Evolutionary conservation across 495 filamentous ascomycete species (phyloP).

Genomic region (Parmelia sp.): DNA sequence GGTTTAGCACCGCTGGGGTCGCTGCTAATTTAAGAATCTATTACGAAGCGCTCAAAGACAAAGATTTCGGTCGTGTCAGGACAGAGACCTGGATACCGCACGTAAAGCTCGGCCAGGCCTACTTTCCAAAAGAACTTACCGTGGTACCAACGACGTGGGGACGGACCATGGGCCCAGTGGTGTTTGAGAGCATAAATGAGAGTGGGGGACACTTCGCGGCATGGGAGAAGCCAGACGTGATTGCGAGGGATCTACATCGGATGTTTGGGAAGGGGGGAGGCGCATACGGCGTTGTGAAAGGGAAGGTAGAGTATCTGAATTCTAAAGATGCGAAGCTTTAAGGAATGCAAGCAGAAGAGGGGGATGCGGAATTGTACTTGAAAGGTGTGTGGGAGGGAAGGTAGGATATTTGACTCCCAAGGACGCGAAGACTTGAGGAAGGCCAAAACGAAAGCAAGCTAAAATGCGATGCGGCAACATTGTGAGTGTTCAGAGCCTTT

Average conservation of each 20-base stretch:
- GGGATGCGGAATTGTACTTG: too few species aligned
- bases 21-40: conserved; percentile 54
- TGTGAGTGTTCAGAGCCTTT: too few species aligned
- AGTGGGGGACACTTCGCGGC: conserved; percentile 59
- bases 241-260: conserved; percentile 47
- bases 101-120: conserved; percentile 49
- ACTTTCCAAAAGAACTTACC: conserved; percentile 48
- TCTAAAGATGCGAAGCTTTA: conserved; percentile 11
- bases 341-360: not conserved
- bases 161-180: conserved; percentile 45
- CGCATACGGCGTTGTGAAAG: conserved; percentile 32
- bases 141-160: conserved; percentile 47
- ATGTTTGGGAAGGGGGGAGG: conserved; percentile 49
- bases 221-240: conserved; percentile 47
- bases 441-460: too few species aligned
- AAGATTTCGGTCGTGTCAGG: conserved; percentile 21
- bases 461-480: too few species aligned
- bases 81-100: conserved; percentile 31
- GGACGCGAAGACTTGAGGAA: too few species aligned
- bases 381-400: too few species aligned
- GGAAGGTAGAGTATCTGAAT: conserved; percentile 28
- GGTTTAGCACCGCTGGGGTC: conserved; percentile 51
- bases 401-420: not conserved
- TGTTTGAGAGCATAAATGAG: conserved; percentile 46
- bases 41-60: conserved; percentile 45